phyloP scores from a whole-genome alignment of 495 filamentous ascomycete genomes.

The Staphylotrichum tortipilum region DNA sequence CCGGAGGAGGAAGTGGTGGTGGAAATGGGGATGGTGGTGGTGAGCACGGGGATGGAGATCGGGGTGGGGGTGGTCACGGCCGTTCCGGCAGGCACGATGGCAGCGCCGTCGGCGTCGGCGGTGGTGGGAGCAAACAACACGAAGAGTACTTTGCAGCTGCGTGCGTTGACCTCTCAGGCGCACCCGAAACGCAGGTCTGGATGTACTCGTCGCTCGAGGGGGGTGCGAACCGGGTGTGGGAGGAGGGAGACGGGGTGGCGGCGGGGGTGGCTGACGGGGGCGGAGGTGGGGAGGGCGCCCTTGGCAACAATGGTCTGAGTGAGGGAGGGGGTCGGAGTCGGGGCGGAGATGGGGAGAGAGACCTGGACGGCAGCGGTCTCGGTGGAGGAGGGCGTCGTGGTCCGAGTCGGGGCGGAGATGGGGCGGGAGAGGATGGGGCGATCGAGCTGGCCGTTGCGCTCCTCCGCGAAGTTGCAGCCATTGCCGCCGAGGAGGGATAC shows the following conservation, averaged over 20 bases:
- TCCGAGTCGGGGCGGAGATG: too few species aligned
- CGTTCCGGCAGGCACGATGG: too few species aligned
- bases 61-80: too few species aligned
- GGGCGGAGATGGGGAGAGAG: background rate
- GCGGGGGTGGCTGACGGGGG: background rate
- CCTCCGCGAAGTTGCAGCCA: background rate
- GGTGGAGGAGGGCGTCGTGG: background rate
- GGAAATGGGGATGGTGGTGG: too few species aligned
- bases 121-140: too few species aligned
- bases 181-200: conserved; percentile 53
- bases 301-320: background rate
- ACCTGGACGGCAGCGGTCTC: background rate
- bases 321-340: background rate
- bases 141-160: conserved; percentile 39
- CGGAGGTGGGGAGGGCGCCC: too few species aligned
- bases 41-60: too few species aligned
- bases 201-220: conserved; percentile 50
- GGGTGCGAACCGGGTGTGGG: background rate
- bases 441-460: background rate
- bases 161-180: conserved; percentile 48
- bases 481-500: background rate
- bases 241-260: background rate
- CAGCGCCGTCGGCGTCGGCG: too few species aligned
- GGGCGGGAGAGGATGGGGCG: background rate
- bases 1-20: too few species aligned